Evolutionary conservation across 2,329 filamentous ascomycete genomes (phyloP), one percentile per base, ranked within the genome.

Genomic region (Grosmannia huntii): DNA sequence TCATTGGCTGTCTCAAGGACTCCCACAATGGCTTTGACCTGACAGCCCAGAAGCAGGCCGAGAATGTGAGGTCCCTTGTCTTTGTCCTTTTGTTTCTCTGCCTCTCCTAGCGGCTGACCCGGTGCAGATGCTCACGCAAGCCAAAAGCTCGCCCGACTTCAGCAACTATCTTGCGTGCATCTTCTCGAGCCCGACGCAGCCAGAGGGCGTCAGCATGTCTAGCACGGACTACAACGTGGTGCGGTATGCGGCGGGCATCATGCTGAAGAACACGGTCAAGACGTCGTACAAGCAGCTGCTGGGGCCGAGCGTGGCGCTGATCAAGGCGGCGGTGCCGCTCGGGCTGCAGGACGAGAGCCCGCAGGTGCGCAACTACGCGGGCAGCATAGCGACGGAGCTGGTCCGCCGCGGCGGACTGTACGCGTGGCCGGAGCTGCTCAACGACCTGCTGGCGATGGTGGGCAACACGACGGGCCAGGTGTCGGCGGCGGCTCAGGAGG

Each of bases 101-200:
- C 31, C 6, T 33, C 31, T 53, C 33, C 33, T 36, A 3, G 7
- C 12, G 6, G 36, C 36, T 38, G 9, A 38, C 36, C 5, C 36
- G 14, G 14, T 5, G 12, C 50, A 97, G 94, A 95, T 97, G 89
- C 88, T 99, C 66, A 79, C 83, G 64, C 88, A 95, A 75, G 94
- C 92, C 61, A 95, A 89, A 70, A 75, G 79, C 56, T 94, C 89
- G 12, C 91, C 91, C 54, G 92, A 97, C 71, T 89, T 96, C 76
- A 92, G 95, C 76, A 97, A 97, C 74, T 99, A 99, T 72, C 84
- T 99, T 51, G 88, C 89, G 65, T 96, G 88, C 72, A 82, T 99
- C 62, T 89, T 95, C 72, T 89, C 88, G 60, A 90, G 82, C 65
- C 70, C 82, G 59, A 78, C 84, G 62, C 75, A 78, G 55, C 82